Conservation (phyloP, 331 rosid species). For the Rhamnella rubrinervis region DNA sequence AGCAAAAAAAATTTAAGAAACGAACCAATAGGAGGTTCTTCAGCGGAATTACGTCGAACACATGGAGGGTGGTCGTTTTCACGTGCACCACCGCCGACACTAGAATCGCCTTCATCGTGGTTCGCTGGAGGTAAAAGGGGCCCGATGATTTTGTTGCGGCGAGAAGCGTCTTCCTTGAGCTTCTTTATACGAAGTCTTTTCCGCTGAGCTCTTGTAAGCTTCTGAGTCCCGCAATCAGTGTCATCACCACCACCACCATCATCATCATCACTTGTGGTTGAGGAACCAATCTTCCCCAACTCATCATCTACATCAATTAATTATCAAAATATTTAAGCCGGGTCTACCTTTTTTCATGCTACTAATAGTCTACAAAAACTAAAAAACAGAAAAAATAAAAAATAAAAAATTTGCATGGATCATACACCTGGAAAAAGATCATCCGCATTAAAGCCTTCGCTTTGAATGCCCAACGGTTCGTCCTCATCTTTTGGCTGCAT, state of each 20-base stretch:
- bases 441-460: conserved; percentile 14
- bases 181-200: conserved; percentile 60
- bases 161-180: conserved; percentile 53
- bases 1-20: not conserved
- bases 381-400: too few relatives aligned
- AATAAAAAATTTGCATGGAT: not conserved
- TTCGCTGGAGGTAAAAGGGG: conserved; percentile 40
- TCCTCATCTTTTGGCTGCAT: conserved; percentile 25
- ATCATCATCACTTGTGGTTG: conserved; percentile 24
- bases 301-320: conserved; percentile 3
- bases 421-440: conserved; percentile 29
- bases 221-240: conserved; percentile 19
- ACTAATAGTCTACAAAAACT: not conserved
- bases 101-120: not conserved
- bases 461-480: conserved; percentile 12
- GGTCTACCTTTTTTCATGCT: not conserved
- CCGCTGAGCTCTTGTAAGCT: conserved; percentile 65
- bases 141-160: conserved; percentile 55
- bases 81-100: not conserved
- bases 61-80: conserved; percentile 16
- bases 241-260: conserved; percentile 24
- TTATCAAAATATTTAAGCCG: not conserved
- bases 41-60: conserved; percentile 71
- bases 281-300: conserved; percentile 28
- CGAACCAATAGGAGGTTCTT: conserved; percentile 30